Evolutionary conservation across 2,329 filamentous ascomycete species (phyloP).

Genomic region (Exophiala spinifera): DNA sequence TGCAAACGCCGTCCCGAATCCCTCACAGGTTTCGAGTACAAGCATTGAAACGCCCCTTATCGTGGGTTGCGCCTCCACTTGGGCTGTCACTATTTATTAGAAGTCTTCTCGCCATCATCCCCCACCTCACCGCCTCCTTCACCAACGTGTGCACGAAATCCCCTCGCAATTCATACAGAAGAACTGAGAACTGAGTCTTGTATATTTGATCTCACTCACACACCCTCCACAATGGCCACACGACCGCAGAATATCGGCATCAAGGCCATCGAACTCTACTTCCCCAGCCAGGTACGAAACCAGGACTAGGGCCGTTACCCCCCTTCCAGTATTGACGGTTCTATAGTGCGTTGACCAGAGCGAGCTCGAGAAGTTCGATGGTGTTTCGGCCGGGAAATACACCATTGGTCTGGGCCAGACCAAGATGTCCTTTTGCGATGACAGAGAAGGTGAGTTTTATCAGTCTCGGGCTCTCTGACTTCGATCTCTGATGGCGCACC

Average conservation of each 20-base stretch:
- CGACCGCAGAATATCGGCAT: constrained; percentile 86
- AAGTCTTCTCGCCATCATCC: not conserved
- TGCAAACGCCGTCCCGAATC: not conserved
- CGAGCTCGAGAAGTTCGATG: constrained; percentile 83
- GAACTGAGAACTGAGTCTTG: constrained; percentile 1
- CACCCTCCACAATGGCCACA: constrained; percentile 56
- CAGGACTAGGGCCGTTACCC: not conserved
- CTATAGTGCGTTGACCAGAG: constrained; percentile 77
- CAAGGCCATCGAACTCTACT: constrained; percentile 89
- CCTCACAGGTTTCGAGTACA: not conserved
- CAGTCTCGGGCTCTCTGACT: not conserved
- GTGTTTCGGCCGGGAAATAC: constrained; percentile 77
- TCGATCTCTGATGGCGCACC: constrained; percentile 9
- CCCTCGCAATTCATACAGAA: not conserved
- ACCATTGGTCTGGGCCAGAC: constrained; percentile 88
- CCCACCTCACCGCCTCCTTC: constrained; percentile 15
- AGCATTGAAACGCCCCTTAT: not conserved
- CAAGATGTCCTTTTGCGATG: constrained; percentile 90
- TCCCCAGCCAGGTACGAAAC: constrained; percentile 72
- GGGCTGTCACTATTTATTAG: constrained; percentile 1
- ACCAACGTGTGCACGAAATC: not conserved
- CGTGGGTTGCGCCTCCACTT: constrained; percentile 13
- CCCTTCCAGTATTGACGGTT: constrained; percentile 14
- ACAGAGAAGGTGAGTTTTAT: constrained; percentile 69
- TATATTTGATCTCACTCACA: not conserved